Conservation (phyloP, 257 asterid species). For the Agastache rugosa region DNA sequence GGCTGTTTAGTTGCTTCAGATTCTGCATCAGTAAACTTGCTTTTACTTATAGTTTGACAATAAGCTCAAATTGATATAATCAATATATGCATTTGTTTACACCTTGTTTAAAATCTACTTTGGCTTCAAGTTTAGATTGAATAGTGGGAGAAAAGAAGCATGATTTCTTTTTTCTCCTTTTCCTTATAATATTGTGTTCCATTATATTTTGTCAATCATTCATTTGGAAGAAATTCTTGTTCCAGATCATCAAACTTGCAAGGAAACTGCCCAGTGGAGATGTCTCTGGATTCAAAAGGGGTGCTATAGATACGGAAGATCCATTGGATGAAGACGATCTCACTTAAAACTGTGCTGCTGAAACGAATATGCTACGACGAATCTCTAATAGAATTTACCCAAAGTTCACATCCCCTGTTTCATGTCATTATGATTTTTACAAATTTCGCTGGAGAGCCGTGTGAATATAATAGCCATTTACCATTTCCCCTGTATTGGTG, state of each 20-base stretch:
- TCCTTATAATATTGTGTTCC: neutral
- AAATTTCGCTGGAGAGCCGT: slow-evolving; percentile 22
- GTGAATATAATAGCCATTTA: slow-evolving; percentile 31
- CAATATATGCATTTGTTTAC: neutral
- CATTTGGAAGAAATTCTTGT: neutral
- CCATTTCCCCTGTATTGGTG: neutral
- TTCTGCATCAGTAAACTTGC: neutral
- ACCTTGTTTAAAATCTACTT: neutral
- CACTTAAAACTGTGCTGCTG: slow-evolving; percentile 47
- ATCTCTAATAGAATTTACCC: slow-evolving; percentile 1
- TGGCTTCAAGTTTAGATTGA: neutral
- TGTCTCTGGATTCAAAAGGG: slow-evolving; percentile 61
- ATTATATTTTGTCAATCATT: neutral
- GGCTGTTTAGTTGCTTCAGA: neutral
- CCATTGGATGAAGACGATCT: slow-evolving; percentile 92
- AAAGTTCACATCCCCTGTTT: neutral
- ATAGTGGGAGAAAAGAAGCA: neutral
- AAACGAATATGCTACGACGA: slow-evolving; percentile 3
- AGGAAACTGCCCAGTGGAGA: slow-evolving; percentile 95
- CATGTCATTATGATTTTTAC: neutral
- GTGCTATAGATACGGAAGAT: slow-evolving; percentile 53
- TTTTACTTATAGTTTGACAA: neutral
- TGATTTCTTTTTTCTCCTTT: slow-evolving; percentile 7
- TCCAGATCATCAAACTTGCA: slow-evolving; percentile 87
- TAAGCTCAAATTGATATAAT: neutral